Conservation (phyloP, 108 stramenopile genomes). For the Cyclostephanos invisitatus region DNA sequence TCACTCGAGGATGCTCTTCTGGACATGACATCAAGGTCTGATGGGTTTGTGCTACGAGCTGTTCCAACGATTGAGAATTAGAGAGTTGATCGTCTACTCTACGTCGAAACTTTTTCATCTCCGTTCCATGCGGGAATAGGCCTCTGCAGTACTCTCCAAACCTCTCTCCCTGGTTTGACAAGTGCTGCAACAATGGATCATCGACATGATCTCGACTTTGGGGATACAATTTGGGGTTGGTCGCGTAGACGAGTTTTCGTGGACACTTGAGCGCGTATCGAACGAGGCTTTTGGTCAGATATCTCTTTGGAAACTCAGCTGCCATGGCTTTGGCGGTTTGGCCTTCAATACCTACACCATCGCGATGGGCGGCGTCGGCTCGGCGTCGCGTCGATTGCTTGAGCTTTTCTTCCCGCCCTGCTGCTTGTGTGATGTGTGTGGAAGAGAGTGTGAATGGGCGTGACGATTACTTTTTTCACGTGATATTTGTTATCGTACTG, state of each 20-base stretch:
- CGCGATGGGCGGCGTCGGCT: background rate
- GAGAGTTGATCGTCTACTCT: background rate
- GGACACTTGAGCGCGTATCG: conserved; percentile 48
- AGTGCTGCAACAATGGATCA: conserved; percentile 33
- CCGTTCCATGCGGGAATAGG: conserved; percentile 48
- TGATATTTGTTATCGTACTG: no score
- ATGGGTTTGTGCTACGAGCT: conserved; percentile 27
- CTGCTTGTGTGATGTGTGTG: no score
- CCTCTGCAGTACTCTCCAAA: conserved; percentile 50
- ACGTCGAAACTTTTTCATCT: conserved; percentile 19
- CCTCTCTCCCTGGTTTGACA: conserved; percentile 45
- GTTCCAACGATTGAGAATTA: background rate
- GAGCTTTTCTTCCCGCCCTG: no score
- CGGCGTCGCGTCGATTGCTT: no score
- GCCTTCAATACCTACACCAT: background rate
- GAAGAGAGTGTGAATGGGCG: no score
- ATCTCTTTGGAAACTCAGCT: conserved; percentile 32
- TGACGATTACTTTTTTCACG: no score
- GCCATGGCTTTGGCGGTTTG: background rate
- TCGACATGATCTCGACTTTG: conserved; percentile 19
- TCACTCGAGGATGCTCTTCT: conserved; percentile 19
- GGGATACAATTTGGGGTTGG: conserved; percentile 33
- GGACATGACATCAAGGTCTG: conserved; percentile 7
- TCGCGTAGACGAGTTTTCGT: conserved; percentile 54
- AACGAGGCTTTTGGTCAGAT: conserved; percentile 59